A percentile compares a stretch with the other conserved stretches of the same genome.
Evolutionary conservation across 1,139 yeast genomes (phyloP).

Genomic region (Blastobotrys serpentis): DNA sequence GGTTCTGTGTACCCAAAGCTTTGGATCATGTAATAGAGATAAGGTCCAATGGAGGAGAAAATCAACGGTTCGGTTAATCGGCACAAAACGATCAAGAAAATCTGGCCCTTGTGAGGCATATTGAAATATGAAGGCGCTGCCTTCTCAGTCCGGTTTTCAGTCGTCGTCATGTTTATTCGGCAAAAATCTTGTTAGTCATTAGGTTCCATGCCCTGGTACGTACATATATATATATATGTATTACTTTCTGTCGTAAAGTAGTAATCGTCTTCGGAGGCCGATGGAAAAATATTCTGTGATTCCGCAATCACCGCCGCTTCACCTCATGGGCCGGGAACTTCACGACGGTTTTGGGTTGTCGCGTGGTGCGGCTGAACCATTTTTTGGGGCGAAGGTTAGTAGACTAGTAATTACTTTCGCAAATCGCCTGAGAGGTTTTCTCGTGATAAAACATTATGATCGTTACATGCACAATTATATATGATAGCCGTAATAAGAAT

Average conservation of each 20-base stretch:
- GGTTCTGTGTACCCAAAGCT: slow-evolving; percentile 54
- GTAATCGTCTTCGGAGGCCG: slow-evolving; percentile 1
- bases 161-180: background rate
- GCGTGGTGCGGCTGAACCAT: too few relatives aligned
- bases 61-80: slow-evolving; percentile 60
- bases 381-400: too few relatives aligned
- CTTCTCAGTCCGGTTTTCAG: slow-evolving; percentile 8
- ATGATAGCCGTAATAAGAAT: slow-evolving; percentile 38
- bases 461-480: slow-evolving; percentile 12
- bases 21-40: slow-evolving; percentile 59
- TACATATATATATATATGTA: too few relatives aligned
- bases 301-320: too few relatives aligned
- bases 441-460: slow-evolving; percentile 3
- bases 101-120: slow-evolving; percentile 33
- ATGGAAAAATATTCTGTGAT: too few relatives aligned
- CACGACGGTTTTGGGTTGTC: too few relatives aligned
- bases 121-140: slow-evolving; percentile 30
- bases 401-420: too few relatives aligned
- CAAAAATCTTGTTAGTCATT: background rate
- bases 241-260: too few relatives aligned
- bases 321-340: too few relatives aligned
- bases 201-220: background rate
- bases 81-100: slow-evolving; percentile 30
- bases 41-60: slow-evolving; percentile 60
- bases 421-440: too few relatives aligned